phyloP scores from a whole-genome alignment of 805 yeast genomes.

The Candida namnaoensis region DNA sequence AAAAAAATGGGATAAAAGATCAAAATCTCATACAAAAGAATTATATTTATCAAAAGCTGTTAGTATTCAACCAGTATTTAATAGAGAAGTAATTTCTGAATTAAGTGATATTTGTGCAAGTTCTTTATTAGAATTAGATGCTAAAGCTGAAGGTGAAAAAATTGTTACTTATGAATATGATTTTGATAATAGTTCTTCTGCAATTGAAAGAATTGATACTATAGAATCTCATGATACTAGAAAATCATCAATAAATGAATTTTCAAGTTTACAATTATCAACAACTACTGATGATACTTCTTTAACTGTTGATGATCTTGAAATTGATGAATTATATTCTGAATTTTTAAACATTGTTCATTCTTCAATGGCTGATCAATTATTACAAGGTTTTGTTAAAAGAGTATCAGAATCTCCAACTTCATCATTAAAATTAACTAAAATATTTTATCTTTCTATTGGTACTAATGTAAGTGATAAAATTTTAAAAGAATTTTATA shows the following conservation, averaged over 20 bases:
- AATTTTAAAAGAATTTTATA: constrained; percentile 37
- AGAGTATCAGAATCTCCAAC: constrained; percentile 31
- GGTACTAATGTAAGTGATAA: constrained; percentile 52
- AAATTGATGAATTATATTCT: constrained; percentile 62
- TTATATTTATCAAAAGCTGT: constrained; percentile 87
- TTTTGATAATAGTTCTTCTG: constrained; percentile 15
- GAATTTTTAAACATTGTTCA: constrained; percentile 53
- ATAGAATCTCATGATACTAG: background rate
- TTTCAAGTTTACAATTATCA: constrained; percentile 12
- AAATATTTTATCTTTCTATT: constrained; percentile 64
- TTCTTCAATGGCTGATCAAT: constrained; percentile 24
- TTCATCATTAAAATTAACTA: constrained; percentile 45
- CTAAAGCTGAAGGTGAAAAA: constrained; percentile 46
- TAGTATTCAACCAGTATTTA: constrained; percentile 94
- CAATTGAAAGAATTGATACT: constrained; percentile 6
- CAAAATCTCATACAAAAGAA: constrained; percentile 91
- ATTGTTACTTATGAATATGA: constrained; percentile 19
- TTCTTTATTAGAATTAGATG: constrained; percentile 67
- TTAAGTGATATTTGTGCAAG: constrained; percentile 69
- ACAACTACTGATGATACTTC: background rate
- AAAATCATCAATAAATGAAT: constrained; percentile 6
- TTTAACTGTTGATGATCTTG: constrained; percentile 26
- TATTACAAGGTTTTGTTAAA: constrained; percentile 35
- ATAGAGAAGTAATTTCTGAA: constrained; percentile 76
- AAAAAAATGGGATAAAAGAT: constrained; percentile 97